These are phyloP conservation scores for Penicillium desertorum DNA, from an alignment of 495 filamentous ascomycete species.

Conservation along the genomic window DNA sequence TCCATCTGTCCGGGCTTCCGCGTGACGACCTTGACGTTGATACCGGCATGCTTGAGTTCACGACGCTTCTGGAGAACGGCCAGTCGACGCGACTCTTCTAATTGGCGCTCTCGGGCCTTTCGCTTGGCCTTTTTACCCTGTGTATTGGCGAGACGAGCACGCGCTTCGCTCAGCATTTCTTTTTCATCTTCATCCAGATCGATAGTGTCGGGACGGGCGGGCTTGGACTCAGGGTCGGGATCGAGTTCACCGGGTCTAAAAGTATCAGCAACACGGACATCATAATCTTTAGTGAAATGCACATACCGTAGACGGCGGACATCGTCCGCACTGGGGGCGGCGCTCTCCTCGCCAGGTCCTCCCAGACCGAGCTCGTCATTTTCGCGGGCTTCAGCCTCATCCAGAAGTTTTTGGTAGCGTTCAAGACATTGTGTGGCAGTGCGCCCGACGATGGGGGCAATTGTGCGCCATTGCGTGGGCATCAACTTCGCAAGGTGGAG, in stretches of 20 bases:
- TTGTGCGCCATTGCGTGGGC: slow-evolving; percentile 98
- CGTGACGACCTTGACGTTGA: slow-evolving; percentile 95
- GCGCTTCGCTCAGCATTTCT: slow-evolving; percentile 97
- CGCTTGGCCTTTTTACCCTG: slow-evolving; percentile 99
- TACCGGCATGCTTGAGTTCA: slow-evolving; percentile 94
- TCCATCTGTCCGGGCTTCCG: slow-evolving; percentile 97
- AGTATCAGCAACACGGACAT: slow-evolving; percentile 22
- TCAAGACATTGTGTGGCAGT: slow-evolving; percentile 97
- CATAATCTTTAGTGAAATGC: neutral
- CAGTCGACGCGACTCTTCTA: slow-evolving; percentile 88
- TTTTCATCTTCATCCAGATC: slow-evolving; percentile 99
- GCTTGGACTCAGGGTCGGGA: slow-evolving; percentile 93
- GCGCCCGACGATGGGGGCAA: slow-evolving; percentile 92
- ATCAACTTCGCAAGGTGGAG: slow-evolving; percentile 96
- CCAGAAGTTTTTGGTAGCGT: slow-evolving; percentile 92
- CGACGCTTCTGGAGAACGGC: slow-evolving; percentile 92
- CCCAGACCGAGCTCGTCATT: slow-evolving; percentile 78
- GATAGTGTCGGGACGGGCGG: slow-evolving; percentile 94
- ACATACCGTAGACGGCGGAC: slow-evolving; percentile 72
- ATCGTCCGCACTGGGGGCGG: slow-evolving; percentile 90
- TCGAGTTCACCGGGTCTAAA: slow-evolving; percentile 84
- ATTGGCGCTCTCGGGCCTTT: slow-evolving; percentile 91
- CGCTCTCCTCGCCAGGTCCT: slow-evolving; percentile 84
- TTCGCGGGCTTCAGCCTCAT: slow-evolving; percentile 92
- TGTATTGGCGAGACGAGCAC: slow-evolving; percentile 92